Conservation (phyloP, 768 basidiomycete species). For the Hortiboletus flavorubellus region DNA sequence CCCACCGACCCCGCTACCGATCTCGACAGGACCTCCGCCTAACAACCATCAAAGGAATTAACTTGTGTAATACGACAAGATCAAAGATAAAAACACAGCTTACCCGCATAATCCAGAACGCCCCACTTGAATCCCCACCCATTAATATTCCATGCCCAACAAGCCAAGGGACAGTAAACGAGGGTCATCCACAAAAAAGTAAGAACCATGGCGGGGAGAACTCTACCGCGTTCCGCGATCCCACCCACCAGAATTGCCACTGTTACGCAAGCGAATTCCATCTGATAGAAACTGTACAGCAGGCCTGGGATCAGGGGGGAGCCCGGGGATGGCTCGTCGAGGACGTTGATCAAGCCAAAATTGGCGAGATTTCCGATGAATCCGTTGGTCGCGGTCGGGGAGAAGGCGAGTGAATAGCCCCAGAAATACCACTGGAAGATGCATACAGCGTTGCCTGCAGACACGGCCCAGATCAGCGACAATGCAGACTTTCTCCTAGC, state of each 20-base stretch:
- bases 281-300: slow-evolving; percentile 83
- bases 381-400: slow-evolving; percentile 67
- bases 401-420: slow-evolving; percentile 86
- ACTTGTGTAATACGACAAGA: neutral
- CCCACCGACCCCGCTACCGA: slow-evolving; percentile 79
- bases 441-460: slow-evolving; percentile 68
- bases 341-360: slow-evolving; percentile 73
- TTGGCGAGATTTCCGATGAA: slow-evolving; percentile 78
- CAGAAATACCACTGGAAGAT: slow-evolving; percentile 82
- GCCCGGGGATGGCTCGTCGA: slow-evolving; percentile 70
- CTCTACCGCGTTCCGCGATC: slow-evolving; percentile 81
- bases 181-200: slow-evolving; percentile 83
- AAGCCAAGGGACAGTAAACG: slow-evolving; percentile 85
- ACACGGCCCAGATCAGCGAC: slow-evolving; percentile 72
- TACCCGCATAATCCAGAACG: slow-evolving; percentile 84
- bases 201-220: slow-evolving; percentile 78
- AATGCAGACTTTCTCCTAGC: slow-evolving; percentile 67
- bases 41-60: neutral
- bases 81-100: slow-evolving; percentile 15
- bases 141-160: slow-evolving; percentile 76
- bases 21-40: slow-evolving; percentile 88
- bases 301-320: slow-evolving; percentile 79
- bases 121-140: slow-evolving; percentile 89
- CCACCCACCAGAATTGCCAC: slow-evolving; percentile 75
- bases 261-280: slow-evolving; percentile 84